phyloP scores from a whole-genome alignment of 116 monocot genomes.

The Phalaenopsis hybrid region DNA sequence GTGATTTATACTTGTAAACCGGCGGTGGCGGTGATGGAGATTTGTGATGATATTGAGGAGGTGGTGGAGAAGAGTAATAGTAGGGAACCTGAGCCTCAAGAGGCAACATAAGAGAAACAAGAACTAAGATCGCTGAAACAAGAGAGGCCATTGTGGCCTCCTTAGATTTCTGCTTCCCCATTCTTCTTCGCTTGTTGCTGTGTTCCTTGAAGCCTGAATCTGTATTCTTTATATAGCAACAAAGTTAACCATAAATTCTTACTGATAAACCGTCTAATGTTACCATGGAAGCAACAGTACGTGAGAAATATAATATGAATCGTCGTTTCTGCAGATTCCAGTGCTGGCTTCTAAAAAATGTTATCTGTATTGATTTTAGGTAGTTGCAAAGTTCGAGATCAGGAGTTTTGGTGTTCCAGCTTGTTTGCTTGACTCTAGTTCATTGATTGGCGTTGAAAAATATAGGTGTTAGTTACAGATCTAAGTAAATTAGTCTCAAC shows the following conservation, averaged over 20 bases:
- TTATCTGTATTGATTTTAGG: not conserved
- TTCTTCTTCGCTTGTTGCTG: not conserved
- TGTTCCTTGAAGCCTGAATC: not conserved
- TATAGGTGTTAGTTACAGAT: not conserved
- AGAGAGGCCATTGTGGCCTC: slow-evolving; percentile 1
- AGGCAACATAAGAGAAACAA: not conserved
- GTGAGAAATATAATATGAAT: not conserved
- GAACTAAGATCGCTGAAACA: not conserved
- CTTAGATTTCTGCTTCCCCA: not conserved
- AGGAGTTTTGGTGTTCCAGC: not conserved
- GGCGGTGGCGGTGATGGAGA: not conserved
- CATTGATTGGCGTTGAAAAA: not conserved
- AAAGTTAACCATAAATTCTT: not conserved
- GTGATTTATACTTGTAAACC: too few species aligned
- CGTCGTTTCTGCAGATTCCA: not conserved
- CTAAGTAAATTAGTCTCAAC: not conserved
- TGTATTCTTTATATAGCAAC: not conserved
- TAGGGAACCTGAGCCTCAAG: not conserved
- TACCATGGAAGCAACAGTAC: not conserved
- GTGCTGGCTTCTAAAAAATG: not conserved
- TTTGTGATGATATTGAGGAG: not conserved
- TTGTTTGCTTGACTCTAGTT: not conserved
- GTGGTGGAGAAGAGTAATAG: not conserved
- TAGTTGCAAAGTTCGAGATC: not conserved
- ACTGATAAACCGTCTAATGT: not conserved